Evolutionary conservation across 2,329 filamentous ascomycete species (phyloP).

Genomic region (Trichoderma sp.): DNA sequence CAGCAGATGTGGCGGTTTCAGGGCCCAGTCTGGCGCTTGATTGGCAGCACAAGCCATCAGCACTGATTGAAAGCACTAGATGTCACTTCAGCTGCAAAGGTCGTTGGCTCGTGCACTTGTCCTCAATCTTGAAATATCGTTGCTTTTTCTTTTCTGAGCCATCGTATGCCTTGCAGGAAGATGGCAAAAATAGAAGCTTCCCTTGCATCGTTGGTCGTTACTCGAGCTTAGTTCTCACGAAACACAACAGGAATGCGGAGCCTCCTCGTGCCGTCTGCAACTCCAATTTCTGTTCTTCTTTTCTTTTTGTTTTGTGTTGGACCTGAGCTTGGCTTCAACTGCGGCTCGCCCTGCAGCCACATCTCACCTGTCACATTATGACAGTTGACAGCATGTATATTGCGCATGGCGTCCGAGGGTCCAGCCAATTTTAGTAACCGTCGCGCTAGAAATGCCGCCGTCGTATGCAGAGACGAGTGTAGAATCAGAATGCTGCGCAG

Average conservation of each 20-base stretch:
- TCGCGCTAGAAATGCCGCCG: neutral
- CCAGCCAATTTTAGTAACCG: slow-evolving; percentile 6
- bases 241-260: slow-evolving; percentile 18
- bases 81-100: neutral
- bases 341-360: slow-evolving; percentile 11
- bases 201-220: slow-evolving; percentile 6
- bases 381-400: slow-evolving; percentile 4
- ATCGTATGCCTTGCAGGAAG: neutral
- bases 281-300: neutral
- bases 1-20: slow-evolving; percentile 14
- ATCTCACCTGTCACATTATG: slow-evolving; percentile 12
- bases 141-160: neutral
- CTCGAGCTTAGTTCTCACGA: neutral
- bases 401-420: neutral
- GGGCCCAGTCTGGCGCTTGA: slow-evolving; percentile 8
- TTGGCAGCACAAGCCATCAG: slow-evolving; percentile 9
- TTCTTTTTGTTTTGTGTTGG: neutral
- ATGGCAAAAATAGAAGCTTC: neutral
- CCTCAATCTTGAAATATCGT: neutral
- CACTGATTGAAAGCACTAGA: neutral
- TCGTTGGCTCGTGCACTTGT: neutral
- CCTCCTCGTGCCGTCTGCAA: neutral
- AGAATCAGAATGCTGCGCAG: neutral
- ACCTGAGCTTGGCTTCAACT: neutral
- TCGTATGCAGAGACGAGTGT: slow-evolving; percentile 9